These are phyloP conservation scores for Nissolia schottii DNA, from an alignment of 306 rosid species.

Conservation along the genomic window DNA sequence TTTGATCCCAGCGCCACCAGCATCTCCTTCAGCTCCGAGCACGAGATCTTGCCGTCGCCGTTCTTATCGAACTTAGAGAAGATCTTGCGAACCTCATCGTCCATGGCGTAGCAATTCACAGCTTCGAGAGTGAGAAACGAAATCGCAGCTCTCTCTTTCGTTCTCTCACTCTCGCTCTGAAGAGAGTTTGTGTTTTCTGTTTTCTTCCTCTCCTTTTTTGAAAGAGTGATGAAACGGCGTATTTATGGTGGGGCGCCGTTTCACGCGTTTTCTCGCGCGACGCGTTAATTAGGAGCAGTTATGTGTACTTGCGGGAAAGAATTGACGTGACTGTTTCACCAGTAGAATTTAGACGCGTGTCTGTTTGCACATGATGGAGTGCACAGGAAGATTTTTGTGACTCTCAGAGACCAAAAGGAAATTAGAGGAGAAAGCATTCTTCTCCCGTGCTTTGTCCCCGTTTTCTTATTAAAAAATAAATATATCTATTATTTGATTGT, in stretches of 20 bases:
- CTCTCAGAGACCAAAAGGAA: too few relatives aligned
- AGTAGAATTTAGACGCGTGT: background rate
- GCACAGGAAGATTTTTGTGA: background rate
- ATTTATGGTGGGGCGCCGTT: slow-evolving; percentile 4
- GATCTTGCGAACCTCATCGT: slow-evolving; percentile 58
- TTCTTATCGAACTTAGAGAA: slow-evolving; percentile 90
- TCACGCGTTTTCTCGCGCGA: background rate
- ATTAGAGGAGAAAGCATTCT: background rate
- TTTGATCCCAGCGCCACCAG: slow-evolving; percentile 54
- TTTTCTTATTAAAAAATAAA: too few relatives aligned
- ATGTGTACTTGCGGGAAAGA: background rate
- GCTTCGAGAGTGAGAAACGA: slow-evolving; percentile 3
- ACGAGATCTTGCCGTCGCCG: slow-evolving; percentile 84
- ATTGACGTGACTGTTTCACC: background rate
- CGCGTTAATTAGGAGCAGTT: background rate
- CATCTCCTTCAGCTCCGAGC: slow-evolving; percentile 55
- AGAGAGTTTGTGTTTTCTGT: background rate
- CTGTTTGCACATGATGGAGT: background rate
- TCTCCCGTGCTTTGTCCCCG: too few relatives aligned
- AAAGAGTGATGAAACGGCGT: background rate
- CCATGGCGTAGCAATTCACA: too few relatives aligned
- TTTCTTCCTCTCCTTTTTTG: too few relatives aligned
- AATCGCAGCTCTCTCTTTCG: background rate
- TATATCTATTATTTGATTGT: too few relatives aligned
- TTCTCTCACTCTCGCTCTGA: background rate